Evolutionary conservation across 2,329 filamentous ascomycete species (phyloP).

Genomic region (Penicillium sp.): DNA sequence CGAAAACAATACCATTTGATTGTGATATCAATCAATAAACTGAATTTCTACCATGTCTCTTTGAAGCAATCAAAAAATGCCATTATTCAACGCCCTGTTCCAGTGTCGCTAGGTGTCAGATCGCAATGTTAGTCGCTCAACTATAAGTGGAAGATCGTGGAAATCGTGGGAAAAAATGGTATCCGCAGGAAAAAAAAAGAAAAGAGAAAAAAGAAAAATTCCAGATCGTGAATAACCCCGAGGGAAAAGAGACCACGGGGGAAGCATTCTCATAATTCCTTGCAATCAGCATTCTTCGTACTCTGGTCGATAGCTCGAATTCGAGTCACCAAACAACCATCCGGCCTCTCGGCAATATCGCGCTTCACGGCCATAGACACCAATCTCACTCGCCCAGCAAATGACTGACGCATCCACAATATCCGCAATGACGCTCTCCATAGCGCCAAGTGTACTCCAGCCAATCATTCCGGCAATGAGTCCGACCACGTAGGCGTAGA

Average conservation of each 20-base stretch:
- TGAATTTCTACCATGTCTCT: too few species aligned
- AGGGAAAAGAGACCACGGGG: slow-evolving; percentile 3
- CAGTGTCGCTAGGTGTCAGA: slow-evolving; percentile 2
- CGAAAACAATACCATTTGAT: background rate
- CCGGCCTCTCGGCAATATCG: slow-evolving; percentile 90
- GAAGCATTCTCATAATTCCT: too few species aligned
- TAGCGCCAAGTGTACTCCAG: slow-evolving; percentile 84
- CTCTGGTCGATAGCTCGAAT: slow-evolving; percentile 11
- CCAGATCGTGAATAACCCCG: background rate
- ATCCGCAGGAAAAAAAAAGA: background rate
- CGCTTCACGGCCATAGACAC: slow-evolving; percentile 55
- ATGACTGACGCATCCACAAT: slow-evolving; percentile 85
- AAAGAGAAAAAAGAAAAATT: slow-evolving; percentile 1
- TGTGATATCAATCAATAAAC: too few species aligned
- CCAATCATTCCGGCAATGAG: slow-evolving; percentile 90
- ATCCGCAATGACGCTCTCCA: slow-evolving; percentile 80
- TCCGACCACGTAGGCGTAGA: slow-evolving; percentile 92
- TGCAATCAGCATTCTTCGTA: slow-evolving; percentile 16
- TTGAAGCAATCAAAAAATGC: too few species aligned
- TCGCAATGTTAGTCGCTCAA: slow-evolving; percentile 7
- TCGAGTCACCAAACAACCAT: slow-evolving; percentile 68
- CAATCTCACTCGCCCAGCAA: slow-evolving; percentile 87
- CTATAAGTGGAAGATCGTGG: background rate
- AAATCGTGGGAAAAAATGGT: background rate
- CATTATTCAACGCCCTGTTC: slow-evolving; percentile 1